These are phyloP conservation scores for Fragaria nilgerrensis DNA, from an alignment of 306 rosid genomes.

Conservation along the genomic window DNA sequence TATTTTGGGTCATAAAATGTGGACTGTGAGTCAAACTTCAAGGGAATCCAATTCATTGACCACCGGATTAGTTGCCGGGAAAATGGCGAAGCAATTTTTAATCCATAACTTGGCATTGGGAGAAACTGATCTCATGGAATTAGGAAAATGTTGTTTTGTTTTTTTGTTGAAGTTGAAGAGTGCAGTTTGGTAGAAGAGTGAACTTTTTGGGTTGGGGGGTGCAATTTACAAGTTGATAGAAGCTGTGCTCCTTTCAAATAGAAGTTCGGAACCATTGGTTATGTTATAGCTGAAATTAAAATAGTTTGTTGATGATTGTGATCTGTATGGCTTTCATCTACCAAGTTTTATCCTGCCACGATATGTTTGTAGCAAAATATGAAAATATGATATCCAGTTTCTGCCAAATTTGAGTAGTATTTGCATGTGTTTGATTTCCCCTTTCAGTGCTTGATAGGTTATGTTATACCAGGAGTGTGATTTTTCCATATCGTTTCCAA, in stretches of 20 bases:
- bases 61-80: conserved; percentile 15
- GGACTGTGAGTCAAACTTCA: conserved; percentile 11
- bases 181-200: neutral
- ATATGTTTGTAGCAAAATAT: neutral
- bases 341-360: neutral
- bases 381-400: neutral
- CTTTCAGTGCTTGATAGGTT: neutral
- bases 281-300: neutral
- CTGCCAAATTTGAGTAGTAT: neutral
- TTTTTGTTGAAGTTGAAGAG: neutral
- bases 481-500: neutral
- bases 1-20: conserved; percentile 30
- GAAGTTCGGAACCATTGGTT: conserved; percentile 1
- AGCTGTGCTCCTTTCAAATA: neutral
- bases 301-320: neutral
- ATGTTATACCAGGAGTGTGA: neutral
- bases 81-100: neutral
- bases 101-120: neutral
- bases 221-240: neutral
- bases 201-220: neutral
- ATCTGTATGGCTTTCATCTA: neutral
- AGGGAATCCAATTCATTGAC: conserved; percentile 5
- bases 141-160: neutral
- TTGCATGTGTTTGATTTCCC: neutral
- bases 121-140: conserved; percentile 7